Base-by-base conservation (phyloP, 2,329 filamentous ascomycete genomes). In the Xylaria hypoxylon region DNA sequence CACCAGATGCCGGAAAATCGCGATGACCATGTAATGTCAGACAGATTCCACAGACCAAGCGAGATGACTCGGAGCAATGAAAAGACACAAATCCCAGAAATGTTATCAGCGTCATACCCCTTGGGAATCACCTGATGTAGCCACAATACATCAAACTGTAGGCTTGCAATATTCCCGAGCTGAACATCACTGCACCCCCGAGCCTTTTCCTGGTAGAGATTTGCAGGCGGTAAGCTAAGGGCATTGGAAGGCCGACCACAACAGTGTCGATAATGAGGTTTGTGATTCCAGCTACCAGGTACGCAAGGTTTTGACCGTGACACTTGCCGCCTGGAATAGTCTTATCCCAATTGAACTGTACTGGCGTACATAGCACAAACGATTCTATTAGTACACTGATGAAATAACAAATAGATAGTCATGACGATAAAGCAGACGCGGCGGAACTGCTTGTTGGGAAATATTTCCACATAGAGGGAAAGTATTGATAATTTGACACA, bases 401-500 rank as follows among this genome's bases (percentile, higher is more conserved):
- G 17, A 19, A 45, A 10, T 19, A 45, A 10, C 17, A 45, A 19
- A n/a, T 15, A 45, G 42, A 45, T 19, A 10, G 15, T n/a, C 17
- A 22, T 22, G 3, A n/a, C n/a, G n/a, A 11, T n/a, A 45, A 19
- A 45, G n/a, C 42, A 45, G 19, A 45, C 19, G 17, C n/a, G 10
- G 42, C 17, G 10, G 42, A 45, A 45, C 42, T n/a, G n/a, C n/a
- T 22, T 45, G 5, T 7, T 22, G 15, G 42, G 42, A n/a, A 45
- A 45, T 17, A 45, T 8, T 10, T 10, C 42, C 17, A n/a, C 19
- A 19, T 45, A 45, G 6, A 35, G 33, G 5, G 42, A 45, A 7
- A 45, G 42, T 5, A 45, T 45, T 45, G 42, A 45, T 17, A 45
- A 19, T n/a, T 45, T 45, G 42, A 45, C 42, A 45, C 42, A 45